A percentile compares a stretch with the other conserved stretches of the same genome.
These are phyloP conservation scores for Entomophthora muscae DNA, from an alignment of 371 early-diverging fungal species.

Conservation along the genomic window DNA sequence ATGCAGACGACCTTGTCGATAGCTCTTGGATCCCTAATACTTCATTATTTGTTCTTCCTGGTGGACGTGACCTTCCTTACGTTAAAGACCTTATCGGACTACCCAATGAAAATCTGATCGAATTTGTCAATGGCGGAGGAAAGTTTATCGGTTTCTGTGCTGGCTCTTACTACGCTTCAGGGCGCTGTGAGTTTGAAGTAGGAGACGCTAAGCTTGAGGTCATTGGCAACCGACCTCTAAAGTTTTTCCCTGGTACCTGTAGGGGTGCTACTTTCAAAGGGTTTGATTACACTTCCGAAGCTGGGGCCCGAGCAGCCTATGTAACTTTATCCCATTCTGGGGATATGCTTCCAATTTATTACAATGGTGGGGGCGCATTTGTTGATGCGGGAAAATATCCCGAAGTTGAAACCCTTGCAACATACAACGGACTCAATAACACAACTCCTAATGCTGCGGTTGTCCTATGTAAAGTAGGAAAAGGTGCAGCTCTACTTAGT, in stretches of 20 bases:
- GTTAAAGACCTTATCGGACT: slow-evolving; percentile 39
- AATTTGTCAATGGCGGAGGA: slow-evolving; percentile 68
- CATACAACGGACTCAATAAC: slow-evolving; percentile 25
- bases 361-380: slow-evolving; percentile 69
- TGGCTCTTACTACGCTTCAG: slow-evolving; percentile 74
- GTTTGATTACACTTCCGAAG: slow-evolving; percentile 64
- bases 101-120: slow-evolving; percentile 34
- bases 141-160: slow-evolving; percentile 84
- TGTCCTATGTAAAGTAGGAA: slow-evolving; percentile 33
- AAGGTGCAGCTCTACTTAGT: slow-evolving; percentile 41
- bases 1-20: slow-evolving; percentile 36
- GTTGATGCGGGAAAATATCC: slow-evolving; percentile 12
- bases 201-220: slow-evolving; percentile 40
- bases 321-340: background rate
- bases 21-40: slow-evolving; percentile 80
- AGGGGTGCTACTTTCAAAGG: slow-evolving; percentile 58
- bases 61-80: slow-evolving; percentile 76
- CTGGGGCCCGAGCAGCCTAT: slow-evolving; percentile 25
- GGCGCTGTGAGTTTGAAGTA: slow-evolving; percentile 57
- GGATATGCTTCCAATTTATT: slow-evolving; percentile 21
- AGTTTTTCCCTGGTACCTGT: slow-evolving; percentile 50
- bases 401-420: slow-evolving; percentile 32
- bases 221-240: slow-evolving; percentile 47
- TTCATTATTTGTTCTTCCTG: slow-evolving; percentile 70
- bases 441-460: slow-evolving; percentile 20